A percentile compares a stretch with the other conserved stretches of the same genome.
Conservation (phyloP, 2,329 filamentous ascomycete genomes). For the Stagonosporopsis cucurbitacearum region DNA sequence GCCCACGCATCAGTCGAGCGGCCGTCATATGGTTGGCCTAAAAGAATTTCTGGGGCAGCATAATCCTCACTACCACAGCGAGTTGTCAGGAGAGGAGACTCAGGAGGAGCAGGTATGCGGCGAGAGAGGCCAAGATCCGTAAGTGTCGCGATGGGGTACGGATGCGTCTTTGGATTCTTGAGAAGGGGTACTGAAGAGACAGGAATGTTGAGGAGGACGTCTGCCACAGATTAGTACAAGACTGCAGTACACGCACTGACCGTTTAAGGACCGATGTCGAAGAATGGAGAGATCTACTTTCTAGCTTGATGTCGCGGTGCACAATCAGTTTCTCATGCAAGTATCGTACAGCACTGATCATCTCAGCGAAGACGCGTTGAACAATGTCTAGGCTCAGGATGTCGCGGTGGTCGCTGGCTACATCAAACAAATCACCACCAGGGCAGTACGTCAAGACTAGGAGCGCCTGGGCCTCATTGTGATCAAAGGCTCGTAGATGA, state of each 20-base stretch:
- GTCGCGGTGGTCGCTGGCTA: conserved; percentile 76
- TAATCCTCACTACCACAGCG: conserved; percentile 97
- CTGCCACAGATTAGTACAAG: conserved; percentile 57
- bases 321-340: conserved; percentile 86
- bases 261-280: conserved; percentile 14
- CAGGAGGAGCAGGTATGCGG: conserved; percentile 72
- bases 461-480: conserved; percentile 80
- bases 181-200: conserved; percentile 67
- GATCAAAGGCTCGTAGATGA: conserved; percentile 89
- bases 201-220: conserved; percentile 88
- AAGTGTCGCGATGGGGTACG: conserved; percentile 83
- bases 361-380: conserved; percentile 85
- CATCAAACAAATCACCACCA: conserved; percentile 92
- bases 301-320: conserved; percentile 96
- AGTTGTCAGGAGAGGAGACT: conserved; percentile 88
- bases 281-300: conserved; percentile 70
- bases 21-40: conserved; percentile 94
- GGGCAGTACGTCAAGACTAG: conserved; percentile 91
- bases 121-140: conserved; percentile 91
- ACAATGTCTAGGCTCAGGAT: conserved; percentile 73
- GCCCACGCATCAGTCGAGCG: conserved; percentile 94
- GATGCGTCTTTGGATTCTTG: conserved; percentile 75
- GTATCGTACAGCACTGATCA: conserved; percentile 85
- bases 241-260: conserved; percentile 31
- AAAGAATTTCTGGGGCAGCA: conserved; percentile 92